phyloP scores from a whole-genome alignment of 2,329 filamentous ascomycete genomes.

The Fusarium euwallaceae region DNA sequence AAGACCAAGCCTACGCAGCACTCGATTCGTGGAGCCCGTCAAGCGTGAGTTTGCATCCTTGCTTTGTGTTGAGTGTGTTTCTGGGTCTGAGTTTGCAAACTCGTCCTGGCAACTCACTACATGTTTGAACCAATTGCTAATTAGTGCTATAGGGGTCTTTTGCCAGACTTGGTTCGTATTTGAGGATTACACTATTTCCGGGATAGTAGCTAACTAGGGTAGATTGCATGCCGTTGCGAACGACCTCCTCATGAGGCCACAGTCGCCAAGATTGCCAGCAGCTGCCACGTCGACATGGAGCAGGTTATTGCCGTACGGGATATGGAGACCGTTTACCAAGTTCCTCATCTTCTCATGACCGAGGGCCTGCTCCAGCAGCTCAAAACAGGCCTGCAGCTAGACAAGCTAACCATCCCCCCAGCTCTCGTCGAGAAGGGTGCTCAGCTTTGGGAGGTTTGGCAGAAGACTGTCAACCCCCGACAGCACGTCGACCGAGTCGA shows the following conservation, averaged over 20 bases:
- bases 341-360: conserved; percentile 89
- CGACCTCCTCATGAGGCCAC: conserved; percentile 78
- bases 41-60: not conserved
- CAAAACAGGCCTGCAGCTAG: conserved; percentile 73
- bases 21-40: conserved; percentile 77
- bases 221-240: conserved; percentile 95
- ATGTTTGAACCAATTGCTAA: not conserved
- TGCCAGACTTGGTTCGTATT: not conserved
- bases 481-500: conserved; percentile 76
- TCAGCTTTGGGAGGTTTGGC: conserved; percentile 84
- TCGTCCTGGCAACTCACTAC: not conserved
- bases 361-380: conserved; percentile 82
- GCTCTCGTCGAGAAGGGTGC: conserved; percentile 72
- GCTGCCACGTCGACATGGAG: conserved; percentile 86
- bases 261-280: conserved; percentile 88
- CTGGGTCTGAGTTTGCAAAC: not conserved
- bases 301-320: conserved; percentile 93
- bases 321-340: conserved; percentile 92
- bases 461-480: conserved; percentile 74
- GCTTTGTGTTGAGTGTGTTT: not conserved
- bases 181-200: not conserved
- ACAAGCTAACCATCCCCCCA: conserved; percentile 65
- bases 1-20: conserved; percentile 98
- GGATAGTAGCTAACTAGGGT: not conserved
- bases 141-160: not conserved